phyloP scores from a whole-genome alignment of 495 filamentous ascomycete genomes.

The Penicillium tannophilum region DNA sequence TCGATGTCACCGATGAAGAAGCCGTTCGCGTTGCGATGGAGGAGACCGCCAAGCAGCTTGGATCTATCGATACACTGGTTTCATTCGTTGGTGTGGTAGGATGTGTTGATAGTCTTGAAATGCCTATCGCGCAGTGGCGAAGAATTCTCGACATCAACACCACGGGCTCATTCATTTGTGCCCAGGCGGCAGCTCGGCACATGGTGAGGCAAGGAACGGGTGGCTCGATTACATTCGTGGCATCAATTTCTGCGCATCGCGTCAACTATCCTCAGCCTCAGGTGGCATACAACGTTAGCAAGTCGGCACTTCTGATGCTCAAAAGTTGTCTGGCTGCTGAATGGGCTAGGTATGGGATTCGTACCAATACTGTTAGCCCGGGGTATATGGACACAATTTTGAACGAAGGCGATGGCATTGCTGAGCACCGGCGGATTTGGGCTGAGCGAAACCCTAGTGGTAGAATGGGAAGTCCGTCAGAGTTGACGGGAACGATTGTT shows the following conservation, averaged over 20 bases:
- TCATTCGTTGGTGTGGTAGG: constrained; percentile 71
- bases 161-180: constrained; percentile 67
- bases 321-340: constrained; percentile 65
- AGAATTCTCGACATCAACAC: constrained; percentile 67
- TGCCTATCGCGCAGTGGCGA: constrained; percentile 57
- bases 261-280: constrained; percentile 73
- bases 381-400: constrained; percentile 85
- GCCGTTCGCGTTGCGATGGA: constrained; percentile 50
- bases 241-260: constrained; percentile 66
- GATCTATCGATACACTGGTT: constrained; percentile 58
- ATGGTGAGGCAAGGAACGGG: constrained; percentile 53
- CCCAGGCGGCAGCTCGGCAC: constrained; percentile 62
- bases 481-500: constrained; percentile 77
- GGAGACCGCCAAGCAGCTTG: constrained; percentile 42
- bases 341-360: constrained; percentile 64
- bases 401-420: constrained; percentile 45
- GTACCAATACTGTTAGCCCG: constrained; percentile 69
- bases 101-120: constrained; percentile 58
- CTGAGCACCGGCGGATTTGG: constrained; percentile 75
- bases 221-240: constrained; percentile 67
- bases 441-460: constrained; percentile 70
- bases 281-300: constrained; percentile 70
- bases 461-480: constrained; percentile 71
- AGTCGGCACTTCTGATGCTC: constrained; percentile 62
- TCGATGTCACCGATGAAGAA: constrained; percentile 62